These are phyloP conservation scores for Vinca major DNA, from an alignment of 305 asterid genomes.

Conservation along the genomic window DNA sequence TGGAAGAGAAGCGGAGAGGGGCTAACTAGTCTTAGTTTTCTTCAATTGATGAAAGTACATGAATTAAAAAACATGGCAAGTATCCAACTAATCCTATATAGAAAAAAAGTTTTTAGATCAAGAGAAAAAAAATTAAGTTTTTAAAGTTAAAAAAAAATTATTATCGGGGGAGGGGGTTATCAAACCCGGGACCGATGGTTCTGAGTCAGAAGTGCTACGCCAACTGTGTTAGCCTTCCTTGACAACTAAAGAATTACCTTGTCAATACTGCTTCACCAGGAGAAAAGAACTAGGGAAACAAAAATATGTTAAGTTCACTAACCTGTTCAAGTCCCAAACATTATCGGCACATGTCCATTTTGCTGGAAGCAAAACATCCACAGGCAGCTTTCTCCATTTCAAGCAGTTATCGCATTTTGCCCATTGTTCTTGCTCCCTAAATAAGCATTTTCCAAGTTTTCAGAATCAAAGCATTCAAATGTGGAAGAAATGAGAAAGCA, in stretches of 20 bases:
- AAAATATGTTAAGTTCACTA: constrained; percentile 6
- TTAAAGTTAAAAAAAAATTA: no score
- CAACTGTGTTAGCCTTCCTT: no score
- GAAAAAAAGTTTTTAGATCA: not conserved
- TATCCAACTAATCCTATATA: not conserved
- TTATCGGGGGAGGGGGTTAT: no score
- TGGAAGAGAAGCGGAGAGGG: not conserved
- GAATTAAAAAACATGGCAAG: not conserved
- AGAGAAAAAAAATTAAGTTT: no score
- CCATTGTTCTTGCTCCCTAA: constrained; percentile 70
- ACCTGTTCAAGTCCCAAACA: constrained; percentile 67
- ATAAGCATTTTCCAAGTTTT: constrained; percentile 3
- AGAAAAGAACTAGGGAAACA: not conserved
- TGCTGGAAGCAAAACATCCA: constrained; percentile 53
- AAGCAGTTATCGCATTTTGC: constrained; percentile 71
- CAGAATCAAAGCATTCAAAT: constrained; percentile 1
- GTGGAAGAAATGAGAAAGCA: not conserved
- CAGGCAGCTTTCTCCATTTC: constrained; percentile 83
- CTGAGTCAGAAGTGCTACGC: no score
- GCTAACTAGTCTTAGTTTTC: no score
- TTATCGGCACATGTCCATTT: constrained; percentile 73
- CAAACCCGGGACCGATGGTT: no score
- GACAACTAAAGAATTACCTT: not conserved
- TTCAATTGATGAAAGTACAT: not conserved
- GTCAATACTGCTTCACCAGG: not conserved